Conservation (phyloP, 1,139 yeast genomes). For the Hansenula sp. region DNA sequence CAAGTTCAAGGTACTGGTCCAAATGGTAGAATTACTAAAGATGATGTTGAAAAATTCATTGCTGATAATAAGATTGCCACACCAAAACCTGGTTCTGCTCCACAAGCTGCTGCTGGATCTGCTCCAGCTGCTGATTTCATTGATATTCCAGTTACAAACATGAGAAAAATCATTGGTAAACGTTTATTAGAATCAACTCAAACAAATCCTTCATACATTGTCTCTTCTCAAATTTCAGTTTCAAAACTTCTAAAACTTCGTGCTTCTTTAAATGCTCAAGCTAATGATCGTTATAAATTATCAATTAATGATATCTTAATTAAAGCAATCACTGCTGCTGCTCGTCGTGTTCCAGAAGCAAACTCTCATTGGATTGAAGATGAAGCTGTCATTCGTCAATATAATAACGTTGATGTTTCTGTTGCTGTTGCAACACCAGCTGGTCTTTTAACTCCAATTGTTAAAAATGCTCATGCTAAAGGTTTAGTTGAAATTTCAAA, state of each 20-base stretch:
- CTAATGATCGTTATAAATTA: constrained; percentile 84
- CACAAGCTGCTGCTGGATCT: constrained; percentile 41
- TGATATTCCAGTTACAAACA: constrained; percentile 82
- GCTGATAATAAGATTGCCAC: constrained; percentile 37
- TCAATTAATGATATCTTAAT: constrained; percentile 92
- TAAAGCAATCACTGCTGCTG: constrained; percentile 91
- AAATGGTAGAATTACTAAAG: constrained; percentile 86
- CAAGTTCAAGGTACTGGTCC: constrained; percentile 92
- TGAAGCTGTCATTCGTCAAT: constrained; percentile 89
- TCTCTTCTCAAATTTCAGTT: constrained; percentile 82
- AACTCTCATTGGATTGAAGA: constrained; percentile 92
- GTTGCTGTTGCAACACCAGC: constrained; percentile 99
- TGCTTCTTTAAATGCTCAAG: constrained; percentile 79
- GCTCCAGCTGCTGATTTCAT: constrained; percentile 47
- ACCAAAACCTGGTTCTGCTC: constrained; percentile 31
- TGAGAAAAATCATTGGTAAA: constrained; percentile 92
- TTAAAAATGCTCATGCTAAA: constrained; percentile 79
- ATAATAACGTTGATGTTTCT: constrained; percentile 88
- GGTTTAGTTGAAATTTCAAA: constrained; percentile 79
- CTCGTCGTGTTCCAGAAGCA: constrained; percentile 86
- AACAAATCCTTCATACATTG: constrained; percentile 87
- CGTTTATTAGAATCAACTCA: constrained; percentile 85
- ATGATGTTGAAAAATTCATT: constrained; percentile 75
- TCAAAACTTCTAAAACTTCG: constrained; percentile 89
- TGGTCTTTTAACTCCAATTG: constrained; percentile 95